These are phyloP conservation scores for Onygenales sp. DNA, from an alignment of 2,329 filamentous ascomycete genomes.

Conservation along the genomic window DNA sequence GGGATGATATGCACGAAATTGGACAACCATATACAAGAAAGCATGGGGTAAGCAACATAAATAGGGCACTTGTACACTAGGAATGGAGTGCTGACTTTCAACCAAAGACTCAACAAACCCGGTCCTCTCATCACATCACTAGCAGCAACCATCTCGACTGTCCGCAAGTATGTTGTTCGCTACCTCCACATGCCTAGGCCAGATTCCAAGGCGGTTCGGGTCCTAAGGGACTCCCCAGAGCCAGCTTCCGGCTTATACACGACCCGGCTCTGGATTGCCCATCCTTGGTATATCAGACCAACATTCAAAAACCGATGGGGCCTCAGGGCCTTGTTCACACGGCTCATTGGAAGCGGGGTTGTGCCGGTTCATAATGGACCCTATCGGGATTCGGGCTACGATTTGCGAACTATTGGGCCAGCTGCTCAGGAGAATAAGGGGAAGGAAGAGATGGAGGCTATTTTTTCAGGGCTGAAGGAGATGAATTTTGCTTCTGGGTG, in stretches of 20 bases:
- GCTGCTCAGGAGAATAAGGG: conserved; percentile 11
- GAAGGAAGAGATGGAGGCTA: conserved; percentile 9
- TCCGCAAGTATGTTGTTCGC: conserved; percentile 47
- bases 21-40: conserved; percentile 54
- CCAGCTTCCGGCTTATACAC: conserved; percentile 8
- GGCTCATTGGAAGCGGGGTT: conserved; percentile 11
- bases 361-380: conserved; percentile 11
- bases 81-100: conserved; percentile 11
- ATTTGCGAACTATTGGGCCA: conserved; percentile 14
- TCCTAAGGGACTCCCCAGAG: conserved; percentile 12
- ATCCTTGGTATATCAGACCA: conserved; percentile 21
- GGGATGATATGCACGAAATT: conserved; percentile 50
- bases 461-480: not conserved
- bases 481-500: not conserved
- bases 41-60: conserved; percentile 47
- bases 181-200: conserved; percentile 51
- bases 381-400: conserved; percentile 12
- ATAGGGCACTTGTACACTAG: conserved; percentile 17
- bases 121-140: not conserved
- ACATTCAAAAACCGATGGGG: conserved; percentile 15
- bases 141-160: conserved; percentile 29
- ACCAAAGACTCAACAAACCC: conserved; percentile 3
- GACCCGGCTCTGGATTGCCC: conserved; percentile 9
- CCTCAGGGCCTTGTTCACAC: conserved; percentile 9
- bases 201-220: conserved; percentile 1